Evolutionary conservation across 2,329 filamentous ascomycete species (phyloP).

Genomic region (Periconia sp.): DNA sequence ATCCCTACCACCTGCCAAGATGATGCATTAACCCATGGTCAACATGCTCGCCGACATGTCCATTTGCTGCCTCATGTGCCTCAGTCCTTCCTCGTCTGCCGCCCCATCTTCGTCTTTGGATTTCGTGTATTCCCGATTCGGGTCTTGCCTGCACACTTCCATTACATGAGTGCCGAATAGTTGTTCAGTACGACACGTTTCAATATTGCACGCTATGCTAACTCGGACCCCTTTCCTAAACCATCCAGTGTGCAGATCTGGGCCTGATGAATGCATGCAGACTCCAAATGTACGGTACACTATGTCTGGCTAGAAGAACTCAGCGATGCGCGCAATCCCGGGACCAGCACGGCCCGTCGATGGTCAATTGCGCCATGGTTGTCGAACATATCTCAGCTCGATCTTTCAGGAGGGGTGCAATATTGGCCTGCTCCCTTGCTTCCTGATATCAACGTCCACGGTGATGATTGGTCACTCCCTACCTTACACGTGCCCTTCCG

Average conservation of each 20-base stretch:
- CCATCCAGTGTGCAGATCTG: neutral
- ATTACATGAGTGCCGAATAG: conserved; percentile 9
- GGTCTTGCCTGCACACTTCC: conserved; percentile 4
- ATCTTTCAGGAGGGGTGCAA: neutral
- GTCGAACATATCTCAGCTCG: neutral
- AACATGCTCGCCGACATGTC: neutral
- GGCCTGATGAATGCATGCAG: neutral
- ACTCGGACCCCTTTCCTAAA: conserved; percentile 14
- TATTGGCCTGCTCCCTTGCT: conserved; percentile 21
- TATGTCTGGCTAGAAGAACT: conserved; percentile 1
- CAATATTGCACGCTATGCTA: too few species aligned
- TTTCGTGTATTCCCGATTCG: conserved; percentile 6
- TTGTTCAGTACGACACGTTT: neutral
- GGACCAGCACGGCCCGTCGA: conserved; percentile 8
- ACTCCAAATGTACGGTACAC: conserved; percentile 9
- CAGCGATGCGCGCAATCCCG: neutral
- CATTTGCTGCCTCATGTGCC: conserved; percentile 13
- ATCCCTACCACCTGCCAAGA: neutral
- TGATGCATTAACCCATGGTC: neutral
- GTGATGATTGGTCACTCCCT: conserved; percentile 5
- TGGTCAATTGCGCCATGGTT: conserved; percentile 3
- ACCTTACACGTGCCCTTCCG: conserved; percentile 25
- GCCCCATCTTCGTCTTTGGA: conserved; percentile 25
- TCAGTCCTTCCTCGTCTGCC: conserved; percentile 10
- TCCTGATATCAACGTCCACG: conserved; percentile 9